Conservation (phyloP, 106 monocot species). For the Acanthochlamys bracteata region DNA sequence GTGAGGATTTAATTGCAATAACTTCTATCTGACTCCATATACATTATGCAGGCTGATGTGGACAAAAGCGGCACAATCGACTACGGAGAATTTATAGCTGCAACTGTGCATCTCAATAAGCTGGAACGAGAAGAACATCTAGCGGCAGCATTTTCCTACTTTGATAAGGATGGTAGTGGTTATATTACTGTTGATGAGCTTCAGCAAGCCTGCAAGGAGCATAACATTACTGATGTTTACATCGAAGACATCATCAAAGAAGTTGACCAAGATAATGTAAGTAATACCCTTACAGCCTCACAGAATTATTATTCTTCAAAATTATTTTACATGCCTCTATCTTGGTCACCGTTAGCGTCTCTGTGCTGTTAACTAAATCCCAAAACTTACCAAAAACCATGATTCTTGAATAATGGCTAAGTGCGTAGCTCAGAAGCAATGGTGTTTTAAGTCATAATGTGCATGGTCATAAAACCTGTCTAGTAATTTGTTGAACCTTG, state of each 20-base stretch:
- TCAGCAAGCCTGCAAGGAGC: slow-evolving; percentile 59
- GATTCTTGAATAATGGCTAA: no score
- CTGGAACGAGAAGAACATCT: slow-evolving; percentile 74
- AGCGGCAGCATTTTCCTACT: slow-evolving; percentile 67
- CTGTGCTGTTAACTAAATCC: no score
- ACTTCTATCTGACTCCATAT: no score
- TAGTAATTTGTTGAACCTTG: no score
- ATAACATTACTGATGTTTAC: slow-evolving; percentile 34
- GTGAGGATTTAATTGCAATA: no score
- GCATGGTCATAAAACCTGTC: no score
- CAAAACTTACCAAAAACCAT: no score
- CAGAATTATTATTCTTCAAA: no score
- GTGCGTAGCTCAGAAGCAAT: no score
- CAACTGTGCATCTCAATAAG: slow-evolving; percentile 71
- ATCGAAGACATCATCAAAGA: slow-evolving; percentile 57
- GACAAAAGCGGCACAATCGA: slow-evolving; percentile 69
- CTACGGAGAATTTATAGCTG: slow-evolving; percentile 72
- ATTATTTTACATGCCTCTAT: no score
- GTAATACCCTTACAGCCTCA: slow-evolving; percentile 6
- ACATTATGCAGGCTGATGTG: slow-evolving; percentile 74
- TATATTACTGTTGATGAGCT: slow-evolving; percentile 63
- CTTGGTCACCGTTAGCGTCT: no score
- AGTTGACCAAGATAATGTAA: slow-evolving; percentile 75
- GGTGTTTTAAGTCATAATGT: no score
- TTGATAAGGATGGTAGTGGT: slow-evolving; percentile 72